Evolutionary conservation across 768 basidiomycete species (phyloP).

Genomic region (Dacryopinax spathularia): DNA sequence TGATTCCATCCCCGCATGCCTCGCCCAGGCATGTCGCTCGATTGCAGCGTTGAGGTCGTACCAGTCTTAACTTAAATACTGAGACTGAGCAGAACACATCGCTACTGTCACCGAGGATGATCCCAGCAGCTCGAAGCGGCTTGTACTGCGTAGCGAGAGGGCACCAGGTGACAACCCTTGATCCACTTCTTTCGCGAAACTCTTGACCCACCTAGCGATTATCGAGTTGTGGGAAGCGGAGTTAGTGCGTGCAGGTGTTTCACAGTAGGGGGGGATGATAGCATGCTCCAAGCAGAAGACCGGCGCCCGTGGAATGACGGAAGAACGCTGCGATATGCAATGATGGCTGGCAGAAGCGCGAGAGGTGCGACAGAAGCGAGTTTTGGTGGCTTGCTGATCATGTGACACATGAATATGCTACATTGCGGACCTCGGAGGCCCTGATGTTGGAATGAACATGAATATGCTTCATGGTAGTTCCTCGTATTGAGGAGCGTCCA

Average conservation of each 20-base stretch:
- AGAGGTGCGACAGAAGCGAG: not conserved
- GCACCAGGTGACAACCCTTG: too few species aligned
- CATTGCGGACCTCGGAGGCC: not conserved
- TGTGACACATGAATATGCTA: not conserved
- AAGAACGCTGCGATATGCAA: not conserved
- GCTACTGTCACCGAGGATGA: not conserved
- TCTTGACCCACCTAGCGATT: too few species aligned
- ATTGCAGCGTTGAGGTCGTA: not conserved
- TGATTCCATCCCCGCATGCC: not conserved
- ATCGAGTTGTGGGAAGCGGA: too few species aligned
- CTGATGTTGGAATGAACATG: not conserved
- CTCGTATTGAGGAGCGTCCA: constrained; percentile 35
- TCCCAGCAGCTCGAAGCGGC: not conserved
- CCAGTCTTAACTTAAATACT: not conserved
- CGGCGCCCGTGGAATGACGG: not conserved
- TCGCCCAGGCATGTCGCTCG: not conserved
- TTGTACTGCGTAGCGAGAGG: too few species aligned
- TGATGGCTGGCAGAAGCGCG: constrained; percentile 1
- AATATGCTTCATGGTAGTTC: not conserved
- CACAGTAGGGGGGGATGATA: not conserved
- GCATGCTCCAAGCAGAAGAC: not conserved
- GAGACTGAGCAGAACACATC: not conserved
- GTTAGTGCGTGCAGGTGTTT: not conserved
- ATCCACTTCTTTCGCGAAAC: too few species aligned
- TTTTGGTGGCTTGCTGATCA: not conserved